phyloP scores from a whole-genome alignment of 1,284 basidiomycete species.

The Cerioporus squamosus region DNA sequence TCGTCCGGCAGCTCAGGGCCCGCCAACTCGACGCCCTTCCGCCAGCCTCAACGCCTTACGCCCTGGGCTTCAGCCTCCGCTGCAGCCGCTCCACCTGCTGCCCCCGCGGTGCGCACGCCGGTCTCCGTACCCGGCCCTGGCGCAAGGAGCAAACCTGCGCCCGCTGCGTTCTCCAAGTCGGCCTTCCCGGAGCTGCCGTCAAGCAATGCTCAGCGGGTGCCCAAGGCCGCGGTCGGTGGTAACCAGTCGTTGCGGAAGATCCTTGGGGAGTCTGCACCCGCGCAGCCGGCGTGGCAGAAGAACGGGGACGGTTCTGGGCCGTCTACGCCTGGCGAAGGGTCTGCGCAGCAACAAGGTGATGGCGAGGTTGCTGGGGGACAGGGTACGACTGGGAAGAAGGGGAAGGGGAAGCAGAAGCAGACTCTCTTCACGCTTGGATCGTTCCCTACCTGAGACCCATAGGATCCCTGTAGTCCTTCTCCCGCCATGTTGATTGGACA shows the following conservation, averaged over 20 bases:
- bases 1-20: slow-evolving; percentile 20
- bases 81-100: slow-evolving; percentile 12
- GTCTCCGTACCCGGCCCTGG: slow-evolving; percentile 34
- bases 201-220: slow-evolving; percentile 39
- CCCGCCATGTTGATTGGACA: background rate
- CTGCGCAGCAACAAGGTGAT: slow-evolving; percentile 13
- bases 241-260: slow-evolving; percentile 76
- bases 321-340: slow-evolving; percentile 25
- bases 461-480: background rate
- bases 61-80: slow-evolving; percentile 53
- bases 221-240: slow-evolving; percentile 61
- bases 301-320: slow-evolving; percentile 62
- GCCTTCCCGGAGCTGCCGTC: slow-evolving; percentile 77
- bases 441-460: slow-evolving; percentile 52
- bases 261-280: slow-evolving; percentile 55
- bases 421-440: slow-evolving; percentile 74
- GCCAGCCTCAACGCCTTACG: slow-evolving; percentile 54
- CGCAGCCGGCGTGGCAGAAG: slow-evolving; percentile 54
- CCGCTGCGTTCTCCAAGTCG: slow-evolving; percentile 54
- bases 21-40: slow-evolving; percentile 42
- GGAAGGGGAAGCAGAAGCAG: slow-evolving; percentile 85
- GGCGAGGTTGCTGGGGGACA: slow-evolving; percentile 9
- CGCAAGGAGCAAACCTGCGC: slow-evolving; percentile 34
- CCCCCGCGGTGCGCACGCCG: slow-evolving; percentile 26
- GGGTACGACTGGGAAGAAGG: slow-evolving; percentile 59